These are phyloP conservation scores for Paraphoma sp. DNA, from an alignment of 2,329 filamentous ascomycete species.

Conservation along the genomic window DNA sequence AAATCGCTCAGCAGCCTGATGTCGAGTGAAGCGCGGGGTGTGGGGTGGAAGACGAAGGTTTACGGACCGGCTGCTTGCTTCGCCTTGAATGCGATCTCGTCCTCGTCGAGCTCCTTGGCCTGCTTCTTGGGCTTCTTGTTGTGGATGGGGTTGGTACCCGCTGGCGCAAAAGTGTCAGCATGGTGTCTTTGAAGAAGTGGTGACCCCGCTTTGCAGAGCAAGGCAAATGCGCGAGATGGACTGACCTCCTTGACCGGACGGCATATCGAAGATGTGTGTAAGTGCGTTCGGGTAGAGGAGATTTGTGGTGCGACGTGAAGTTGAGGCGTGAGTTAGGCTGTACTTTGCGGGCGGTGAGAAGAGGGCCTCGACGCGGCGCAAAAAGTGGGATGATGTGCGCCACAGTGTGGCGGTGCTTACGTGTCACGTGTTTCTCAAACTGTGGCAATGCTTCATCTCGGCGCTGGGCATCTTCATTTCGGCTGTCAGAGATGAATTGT, in stretches of 20 bases:
- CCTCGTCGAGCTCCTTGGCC: constrained; percentile 82
- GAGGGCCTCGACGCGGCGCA: constrained; percentile 3
- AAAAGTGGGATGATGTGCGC: constrained; percentile 20
- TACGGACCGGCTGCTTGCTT: constrained; percentile 83
- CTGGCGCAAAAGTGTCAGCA: constrained; percentile 42
- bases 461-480: background rate
- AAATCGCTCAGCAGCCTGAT: background rate
- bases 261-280: constrained; percentile 48
- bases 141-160: constrained; percentile 62
- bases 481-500: background rate
- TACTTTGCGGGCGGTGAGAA: constrained; percentile 5
- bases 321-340: constrained; percentile 17
- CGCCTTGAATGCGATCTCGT: constrained; percentile 80
- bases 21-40: background rate
- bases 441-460: background rate
- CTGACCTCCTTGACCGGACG: constrained; percentile 59
- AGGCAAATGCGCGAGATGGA: constrained; percentile 6
- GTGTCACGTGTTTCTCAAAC: background rate
- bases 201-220: constrained; percentile 10
- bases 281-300: constrained; percentile 8
- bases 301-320: constrained; percentile 5
- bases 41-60: background rate
- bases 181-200: background rate
- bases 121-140: constrained; percentile 82
- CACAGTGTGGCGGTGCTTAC: constrained; percentile 5